Evolutionary conservation across 306 rosid genomes (phyloP), one percentile per base, ranked within the genome.

Genomic region (Echinosophora koreensis): DNA sequence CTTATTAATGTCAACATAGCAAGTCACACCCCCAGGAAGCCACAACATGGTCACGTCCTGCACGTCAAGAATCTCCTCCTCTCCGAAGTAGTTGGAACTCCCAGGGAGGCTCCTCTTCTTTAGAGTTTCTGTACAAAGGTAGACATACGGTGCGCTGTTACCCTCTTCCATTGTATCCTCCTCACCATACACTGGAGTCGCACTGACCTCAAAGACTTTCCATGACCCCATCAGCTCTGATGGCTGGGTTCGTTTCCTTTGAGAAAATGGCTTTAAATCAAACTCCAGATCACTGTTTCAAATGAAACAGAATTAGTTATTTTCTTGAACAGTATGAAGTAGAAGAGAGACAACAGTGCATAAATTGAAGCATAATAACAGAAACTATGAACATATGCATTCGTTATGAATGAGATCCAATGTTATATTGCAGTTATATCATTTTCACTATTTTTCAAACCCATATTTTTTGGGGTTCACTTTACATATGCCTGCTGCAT

Each of bases 1-100:
- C 56, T 87, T 86, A 35, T 81, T 86, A 44, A 92, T 80, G 46
- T 95, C 97, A 15, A 92, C 97, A 77, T 90, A 92, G 77, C 87
- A 87, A 0, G 96, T 92, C 28, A 92, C 87, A 1, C 97, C 98
- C 0, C 98, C 97, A 0, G 98, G 97, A 76, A 92, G 97, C 98
- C 98, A 94, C 68, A 94, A 83, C 84, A 92, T 75, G 14, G 94
- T 83, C 49, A 81, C 90, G 44, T 90, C 97, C 73, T 92, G 97
- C 87, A 87, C 70, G 86, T 95, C 97, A 2, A 86, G 38, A 66
- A 81, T 71, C 82, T 95, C 98, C 63, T 95, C 98, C 80, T 95
- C 98, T 6, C 93, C 87, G 1, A 95, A 95, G 87, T 79, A 80
- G 50, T 76, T 75, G 8, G 81, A 73, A 63, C 59, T 87, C 44